Conservation (phyloP, 352 stramenopile genomes). For the Globisporangium mamillatum region DNA sequence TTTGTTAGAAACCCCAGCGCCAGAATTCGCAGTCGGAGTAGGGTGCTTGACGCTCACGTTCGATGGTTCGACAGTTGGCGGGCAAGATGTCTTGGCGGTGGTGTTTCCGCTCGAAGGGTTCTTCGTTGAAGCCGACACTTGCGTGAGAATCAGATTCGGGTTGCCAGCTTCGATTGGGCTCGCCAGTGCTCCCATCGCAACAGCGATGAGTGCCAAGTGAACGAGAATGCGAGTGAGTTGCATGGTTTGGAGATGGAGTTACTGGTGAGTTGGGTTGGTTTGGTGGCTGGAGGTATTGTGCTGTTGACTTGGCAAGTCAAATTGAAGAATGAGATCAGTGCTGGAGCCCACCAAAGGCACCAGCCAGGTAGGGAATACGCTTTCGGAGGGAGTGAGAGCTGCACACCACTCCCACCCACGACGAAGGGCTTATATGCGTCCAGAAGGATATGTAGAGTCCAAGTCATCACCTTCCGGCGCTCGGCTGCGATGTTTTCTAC, state of each 20-base stretch:
- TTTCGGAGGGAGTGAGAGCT: too few relatives aligned
- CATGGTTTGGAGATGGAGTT: neutral
- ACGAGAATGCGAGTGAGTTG: constrained; percentile 2
- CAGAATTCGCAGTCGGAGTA: neutral
- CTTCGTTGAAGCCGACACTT: neutral
- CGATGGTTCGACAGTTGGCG: neutral
- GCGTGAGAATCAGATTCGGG: neutral
- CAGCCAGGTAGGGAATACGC: too few relatives aligned
- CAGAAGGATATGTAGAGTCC: too few relatives aligned
- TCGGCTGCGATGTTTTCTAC: too few relatives aligned
- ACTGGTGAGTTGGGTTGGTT: neutral
- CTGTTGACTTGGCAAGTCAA: neutral
- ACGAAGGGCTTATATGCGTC: too few relatives aligned
- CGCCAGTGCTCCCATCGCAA: neutral
- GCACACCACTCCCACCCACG: too few relatives aligned
- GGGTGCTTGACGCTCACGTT: neutral
- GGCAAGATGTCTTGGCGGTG: constrained; percentile 6
- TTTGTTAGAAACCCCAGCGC: neutral
- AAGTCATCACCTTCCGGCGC: too few relatives aligned
- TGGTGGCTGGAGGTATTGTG: neutral
- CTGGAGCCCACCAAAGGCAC: too few relatives aligned
- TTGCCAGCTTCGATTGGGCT: neutral
- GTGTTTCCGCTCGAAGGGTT: neutral
- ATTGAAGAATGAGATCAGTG: neutral
- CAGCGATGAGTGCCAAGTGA: neutral